Evolutionary conservation across 345 rosid genomes (phyloP).

Genomic region (Salix arbutifolia): DNA sequence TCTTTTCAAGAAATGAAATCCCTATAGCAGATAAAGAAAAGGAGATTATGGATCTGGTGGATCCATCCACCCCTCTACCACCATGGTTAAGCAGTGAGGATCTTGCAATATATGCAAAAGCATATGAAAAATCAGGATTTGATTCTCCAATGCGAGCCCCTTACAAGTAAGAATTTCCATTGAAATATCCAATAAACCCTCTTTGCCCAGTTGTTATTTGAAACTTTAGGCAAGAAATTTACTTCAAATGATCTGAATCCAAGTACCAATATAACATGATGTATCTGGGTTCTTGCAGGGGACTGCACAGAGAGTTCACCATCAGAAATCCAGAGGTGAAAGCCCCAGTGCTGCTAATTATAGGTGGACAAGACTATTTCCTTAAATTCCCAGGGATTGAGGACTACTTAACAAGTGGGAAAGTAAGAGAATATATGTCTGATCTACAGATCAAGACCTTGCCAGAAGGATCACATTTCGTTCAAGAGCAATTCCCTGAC

Average conservation of each 20-base stretch:
- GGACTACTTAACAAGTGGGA: constrained; percentile 12
- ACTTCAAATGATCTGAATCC: neutral
- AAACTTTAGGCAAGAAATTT: neutral
- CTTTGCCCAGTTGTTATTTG: neutral
- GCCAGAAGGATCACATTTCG: constrained; percentile 20
- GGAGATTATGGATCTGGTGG: constrained; percentile 41
- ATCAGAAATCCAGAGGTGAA: constrained; percentile 16
- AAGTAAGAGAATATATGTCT: constrained; percentile 2
- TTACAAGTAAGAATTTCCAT: constrained; percentile 5
- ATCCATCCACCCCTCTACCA: constrained; percentile 24
- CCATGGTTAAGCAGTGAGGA: constrained; percentile 28
- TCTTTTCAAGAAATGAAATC: constrained; percentile 32
- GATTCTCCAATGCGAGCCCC: constrained; percentile 24
- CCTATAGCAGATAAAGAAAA: constrained; percentile 24
- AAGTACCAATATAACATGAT: neutral
- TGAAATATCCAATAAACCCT: neutral
- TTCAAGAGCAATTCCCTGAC: constrained; percentile 26
- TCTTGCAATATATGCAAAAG: constrained; percentile 10
- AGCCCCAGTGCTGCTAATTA: constrained; percentile 25
- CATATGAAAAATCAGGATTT: constrained; percentile 32
- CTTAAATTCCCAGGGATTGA: constrained; percentile 33
- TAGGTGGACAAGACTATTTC: constrained; percentile 30
- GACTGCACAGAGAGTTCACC: constrained; percentile 3
- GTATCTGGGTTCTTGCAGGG: constrained; percentile 7
- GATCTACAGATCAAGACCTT: constrained; percentile 16